These are phyloP conservation scores for Lodderomyces margitis DNA, from an alignment of 1,139 yeast species.

Conservation along the genomic window DNA sequence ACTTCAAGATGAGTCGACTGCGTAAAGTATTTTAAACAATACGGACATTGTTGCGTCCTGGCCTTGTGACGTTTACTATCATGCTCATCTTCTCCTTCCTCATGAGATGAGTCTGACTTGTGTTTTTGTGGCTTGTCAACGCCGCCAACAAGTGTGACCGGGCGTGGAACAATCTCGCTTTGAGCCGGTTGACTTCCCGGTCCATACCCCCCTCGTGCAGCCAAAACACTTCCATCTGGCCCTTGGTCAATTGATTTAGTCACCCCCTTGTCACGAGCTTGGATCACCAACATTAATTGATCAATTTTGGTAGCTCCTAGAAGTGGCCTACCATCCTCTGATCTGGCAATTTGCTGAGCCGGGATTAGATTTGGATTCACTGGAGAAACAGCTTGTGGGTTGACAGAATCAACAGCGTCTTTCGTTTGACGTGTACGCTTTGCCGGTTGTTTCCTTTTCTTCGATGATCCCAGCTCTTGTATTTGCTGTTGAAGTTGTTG, in stretches of 20 bases:
- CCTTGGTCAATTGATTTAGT: constrained; percentile 59
- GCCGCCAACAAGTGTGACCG: constrained; percentile 75
- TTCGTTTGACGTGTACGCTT: constrained; percentile 8
- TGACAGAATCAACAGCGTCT: constrained; percentile 1
- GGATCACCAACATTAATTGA: constrained; percentile 84
- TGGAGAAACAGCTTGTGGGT: constrained; percentile 1
- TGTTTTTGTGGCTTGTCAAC: constrained; percentile 61
- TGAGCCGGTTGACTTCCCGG: constrained; percentile 29
- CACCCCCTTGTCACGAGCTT: constrained; percentile 77
- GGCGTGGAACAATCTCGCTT: constrained; percentile 50
- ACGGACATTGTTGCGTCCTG: constrained; percentile 65
- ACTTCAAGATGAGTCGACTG: constrained; percentile 79
- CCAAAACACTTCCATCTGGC: constrained; percentile 55
- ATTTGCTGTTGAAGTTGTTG: constrained; percentile 3
- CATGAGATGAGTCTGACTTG: constrained; percentile 12
- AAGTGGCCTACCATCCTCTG: constrained; percentile 63
- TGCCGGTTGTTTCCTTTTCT: constrained; percentile 1
- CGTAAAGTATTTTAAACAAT: constrained; percentile 67
- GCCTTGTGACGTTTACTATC: constrained; percentile 28
- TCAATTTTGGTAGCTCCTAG: constrained; percentile 88
- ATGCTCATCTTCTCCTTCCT: constrained; percentile 14
- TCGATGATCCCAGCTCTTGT: neutral
- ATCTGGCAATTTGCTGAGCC: constrained; percentile 44
- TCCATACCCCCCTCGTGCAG: constrained; percentile 57
- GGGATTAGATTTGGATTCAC: constrained; percentile 30